Evolutionary conservation across 352 stramenopile species (phyloP).

Genomic region (Pythium periplocum): DNA sequence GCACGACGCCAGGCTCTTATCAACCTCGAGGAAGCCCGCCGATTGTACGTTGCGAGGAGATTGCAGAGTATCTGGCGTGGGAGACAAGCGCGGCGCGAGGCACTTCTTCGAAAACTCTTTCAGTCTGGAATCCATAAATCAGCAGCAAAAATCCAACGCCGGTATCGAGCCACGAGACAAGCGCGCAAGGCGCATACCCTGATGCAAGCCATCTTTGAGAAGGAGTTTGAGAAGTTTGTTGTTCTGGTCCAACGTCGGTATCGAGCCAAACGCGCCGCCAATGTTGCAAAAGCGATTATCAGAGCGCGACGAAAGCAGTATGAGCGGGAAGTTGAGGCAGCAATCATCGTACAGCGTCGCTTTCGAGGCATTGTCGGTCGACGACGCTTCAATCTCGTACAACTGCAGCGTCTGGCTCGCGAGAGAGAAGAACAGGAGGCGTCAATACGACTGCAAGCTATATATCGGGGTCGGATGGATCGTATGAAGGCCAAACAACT

Average conservation of each 20-base stretch:
- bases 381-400: slow-evolving; percentile 29
- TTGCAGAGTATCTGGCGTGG: slow-evolving; percentile 74
- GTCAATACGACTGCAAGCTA: slow-evolving; percentile 47
- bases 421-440: slow-evolving; percentile 31
- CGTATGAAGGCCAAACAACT: slow-evolving; percentile 35
- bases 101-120: slow-evolving; percentile 42
- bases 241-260: slow-evolving; percentile 55
- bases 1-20: slow-evolving; percentile 24
- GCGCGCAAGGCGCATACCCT: slow-evolving; percentile 26
- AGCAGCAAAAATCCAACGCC: slow-evolving; percentile 60
- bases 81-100: slow-evolving; percentile 34
- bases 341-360: slow-evolving; percentile 44
- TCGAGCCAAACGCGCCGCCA: slow-evolving; percentile 37
- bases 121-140: slow-evolving; percentile 37
- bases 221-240: slow-evolving; percentile 36
- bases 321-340: slow-evolving; percentile 33
- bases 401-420: slow-evolving; percentile 25
- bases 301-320: slow-evolving; percentile 20
- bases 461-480: slow-evolving; percentile 45
- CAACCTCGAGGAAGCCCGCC: slow-evolving; percentile 31
- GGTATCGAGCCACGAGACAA: slow-evolving; percentile 43
- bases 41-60: slow-evolving; percentile 33
- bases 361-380: slow-evolving; percentile 35
- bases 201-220: slow-evolving; percentile 30
- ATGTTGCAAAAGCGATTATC: slow-evolving; percentile 35